A percentile compares a stretch with the other conserved stretches of the same genome.
Conservation (phyloP, 2,329 filamentous ascomycete genomes). For the Zymoseptoria tritici region DNA sequence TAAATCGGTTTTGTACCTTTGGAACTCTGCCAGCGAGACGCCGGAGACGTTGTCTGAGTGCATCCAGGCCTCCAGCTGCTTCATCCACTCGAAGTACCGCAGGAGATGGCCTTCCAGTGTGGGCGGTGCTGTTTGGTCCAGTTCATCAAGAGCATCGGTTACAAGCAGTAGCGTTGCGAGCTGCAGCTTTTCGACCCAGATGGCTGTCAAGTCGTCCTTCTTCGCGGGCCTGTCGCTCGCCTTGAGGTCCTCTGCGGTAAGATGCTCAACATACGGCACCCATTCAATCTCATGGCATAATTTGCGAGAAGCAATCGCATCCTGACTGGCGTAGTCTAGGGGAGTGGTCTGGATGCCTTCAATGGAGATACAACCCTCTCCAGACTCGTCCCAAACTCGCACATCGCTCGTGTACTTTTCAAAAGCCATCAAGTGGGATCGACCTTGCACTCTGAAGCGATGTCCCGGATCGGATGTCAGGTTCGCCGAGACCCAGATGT, state of each 20-base stretch:
- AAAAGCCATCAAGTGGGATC: constrained; percentile 1
- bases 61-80: neutral
- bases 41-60: neutral
- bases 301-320: too few species aligned
- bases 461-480: neutral
- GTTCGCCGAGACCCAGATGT: neutral
- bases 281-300: too few species aligned
- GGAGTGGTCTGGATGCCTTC: too few species aligned
- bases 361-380: too few species aligned
- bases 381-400: too few species aligned
- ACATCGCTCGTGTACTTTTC: constrained; percentile 7
- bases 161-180: neutral
- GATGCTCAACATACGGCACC: too few species aligned
- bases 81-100: too few species aligned
- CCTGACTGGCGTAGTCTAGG: too few species aligned
- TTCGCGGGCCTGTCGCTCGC: too few species aligned
- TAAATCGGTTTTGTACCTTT: too few species aligned
- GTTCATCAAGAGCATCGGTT: neutral
- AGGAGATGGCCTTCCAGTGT: neutral
- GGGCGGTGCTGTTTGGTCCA: neutral
- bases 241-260: too few species aligned
- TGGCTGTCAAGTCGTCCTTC: neutral
- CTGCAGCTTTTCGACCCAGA: constrained; percentile 1
- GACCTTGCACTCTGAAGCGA: constrained; percentile 1
- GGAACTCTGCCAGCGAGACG: too few species aligned